Evolutionary conservation across 345 rosid species (phyloP).

Genomic region (Schrenkiella parvula): DNA sequence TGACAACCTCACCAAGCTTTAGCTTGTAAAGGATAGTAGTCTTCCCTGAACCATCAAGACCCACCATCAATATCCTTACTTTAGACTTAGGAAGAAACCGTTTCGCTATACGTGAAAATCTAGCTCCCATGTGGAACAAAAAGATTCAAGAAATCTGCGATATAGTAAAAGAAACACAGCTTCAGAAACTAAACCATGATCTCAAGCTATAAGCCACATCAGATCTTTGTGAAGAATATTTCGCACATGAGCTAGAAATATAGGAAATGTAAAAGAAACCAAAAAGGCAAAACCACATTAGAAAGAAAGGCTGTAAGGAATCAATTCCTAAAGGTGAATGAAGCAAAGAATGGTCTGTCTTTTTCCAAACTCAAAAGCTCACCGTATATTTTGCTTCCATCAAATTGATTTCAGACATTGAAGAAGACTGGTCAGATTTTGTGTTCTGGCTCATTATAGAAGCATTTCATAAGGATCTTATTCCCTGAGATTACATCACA

Average conservation of each 20-base stretch:
- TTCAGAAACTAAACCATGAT: not conserved
- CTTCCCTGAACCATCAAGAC: constrained; percentile 74
- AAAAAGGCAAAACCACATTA: constrained; percentile 15
- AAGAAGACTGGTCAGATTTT: constrained; percentile 21
- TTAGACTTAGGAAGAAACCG: constrained; percentile 36
- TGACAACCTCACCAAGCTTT: constrained; percentile 59
- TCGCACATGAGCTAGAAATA: not conserved
- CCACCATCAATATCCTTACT: constrained; percentile 58
- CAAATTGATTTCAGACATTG: constrained; percentile 15
- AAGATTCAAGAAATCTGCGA: not conserved
- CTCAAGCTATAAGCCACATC: constrained; percentile 8
- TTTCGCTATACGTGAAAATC: constrained; percentile 43
- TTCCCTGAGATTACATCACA: constrained; percentile 25
- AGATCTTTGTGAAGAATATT: constrained; percentile 3
- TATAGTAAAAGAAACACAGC: not conserved
- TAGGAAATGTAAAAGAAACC: not conserved
- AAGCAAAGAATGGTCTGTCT: constrained; percentile 6
- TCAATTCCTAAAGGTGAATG: constrained; percentile 18
- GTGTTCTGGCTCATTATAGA: constrained; percentile 21
- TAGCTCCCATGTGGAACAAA: constrained; percentile 37
- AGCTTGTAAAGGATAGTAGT: constrained; percentile 68
- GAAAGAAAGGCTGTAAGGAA: constrained; percentile 21
- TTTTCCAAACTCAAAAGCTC: constrained; percentile 22
- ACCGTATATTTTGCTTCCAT: constrained; percentile 7
- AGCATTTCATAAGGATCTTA: constrained; percentile 29